phyloP scores from a whole-genome alignment of 148 eudicot species.

The Cornus kousa region DNA sequence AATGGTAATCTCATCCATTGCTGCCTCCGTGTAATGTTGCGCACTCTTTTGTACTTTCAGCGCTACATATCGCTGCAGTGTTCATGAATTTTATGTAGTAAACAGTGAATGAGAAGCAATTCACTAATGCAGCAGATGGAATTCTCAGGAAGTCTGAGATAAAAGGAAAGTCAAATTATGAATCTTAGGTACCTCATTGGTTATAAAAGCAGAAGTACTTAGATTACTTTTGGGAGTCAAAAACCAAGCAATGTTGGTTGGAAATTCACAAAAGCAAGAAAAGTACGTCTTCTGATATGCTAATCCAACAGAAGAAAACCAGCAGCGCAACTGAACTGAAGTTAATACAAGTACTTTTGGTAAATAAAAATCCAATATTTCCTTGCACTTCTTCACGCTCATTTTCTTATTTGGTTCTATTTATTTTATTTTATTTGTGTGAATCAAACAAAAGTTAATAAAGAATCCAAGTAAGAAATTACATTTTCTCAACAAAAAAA shows the following conservation, averaged over 20 bases:
- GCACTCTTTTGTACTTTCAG: conserved; percentile 21
- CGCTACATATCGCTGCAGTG: conserved; percentile 21
- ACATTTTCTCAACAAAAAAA: background rate
- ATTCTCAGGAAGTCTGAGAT: background rate
- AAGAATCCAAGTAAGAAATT: background rate
- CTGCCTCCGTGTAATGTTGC: conserved; percentile 21
- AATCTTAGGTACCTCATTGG: background rate
- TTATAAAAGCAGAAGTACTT: background rate
- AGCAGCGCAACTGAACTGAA: background rate
- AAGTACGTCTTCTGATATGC: background rate
- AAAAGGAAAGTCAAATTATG: background rate
- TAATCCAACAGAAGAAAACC: conserved; percentile 1
- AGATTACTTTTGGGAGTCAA: background rate
- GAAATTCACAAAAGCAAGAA: background rate
- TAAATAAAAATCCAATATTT: background rate
- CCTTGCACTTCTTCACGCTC: background rate
- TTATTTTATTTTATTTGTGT: too few species aligned
- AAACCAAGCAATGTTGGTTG: background rate
- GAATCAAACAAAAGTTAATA: background rate
- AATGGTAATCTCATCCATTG: conserved; percentile 21
- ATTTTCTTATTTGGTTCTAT: background rate
- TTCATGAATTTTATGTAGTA: background rate
- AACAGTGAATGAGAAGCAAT: background rate
- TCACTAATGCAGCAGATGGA: background rate
- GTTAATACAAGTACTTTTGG: background rate